These are phyloP conservation scores for Aegilops speltoides DNA, from an alignment of 176 grass and related monocot genomes.

Conservation along the genomic window DNA sequence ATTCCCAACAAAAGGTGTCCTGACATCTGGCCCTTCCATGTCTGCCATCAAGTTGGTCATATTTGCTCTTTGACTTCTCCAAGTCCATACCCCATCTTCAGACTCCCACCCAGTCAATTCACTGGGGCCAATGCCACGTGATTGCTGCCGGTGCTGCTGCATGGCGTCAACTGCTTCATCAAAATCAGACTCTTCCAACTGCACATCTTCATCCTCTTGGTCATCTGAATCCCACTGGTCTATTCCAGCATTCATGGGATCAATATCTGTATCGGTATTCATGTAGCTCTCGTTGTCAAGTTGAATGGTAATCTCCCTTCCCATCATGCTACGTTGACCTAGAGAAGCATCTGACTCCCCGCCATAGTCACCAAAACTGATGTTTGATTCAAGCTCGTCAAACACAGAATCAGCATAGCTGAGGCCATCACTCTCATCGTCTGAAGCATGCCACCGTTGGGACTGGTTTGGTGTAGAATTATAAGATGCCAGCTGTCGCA, in stretches of 20 bases:
- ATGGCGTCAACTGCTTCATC: constrained; percentile 36
- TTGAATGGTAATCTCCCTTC: constrained; percentile 52
- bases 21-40: constrained; percentile 35
- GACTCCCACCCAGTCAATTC: constrained; percentile 19
- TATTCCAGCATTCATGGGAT: constrained; percentile 77
- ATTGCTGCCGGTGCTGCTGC: constrained; percentile 34
- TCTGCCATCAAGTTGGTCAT: constrained; percentile 25
- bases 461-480: constrained; percentile 53
- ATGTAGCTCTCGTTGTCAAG: constrained; percentile 55
- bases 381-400: constrained; percentile 69
- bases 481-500: constrained; percentile 20
- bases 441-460: constrained; percentile 38
- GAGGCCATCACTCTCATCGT: constrained; percentile 57
- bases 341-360: constrained; percentile 79
- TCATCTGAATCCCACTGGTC: constrained; percentile 78
- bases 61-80: constrained; percentile 36
- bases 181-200: constrained; percentile 62
- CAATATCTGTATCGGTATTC: constrained; percentile 75
- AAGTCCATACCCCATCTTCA: constrained; percentile 42
- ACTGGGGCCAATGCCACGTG: constrained; percentile 18
- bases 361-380: constrained; percentile 68
- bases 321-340: constrained; percentile 39
- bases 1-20: constrained; percentile 46
- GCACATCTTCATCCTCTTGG: constrained; percentile 39
- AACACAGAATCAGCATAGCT: constrained; percentile 52